These are phyloP conservation scores for Tetrapisispora nanseiensis DNA, from an alignment of 805 yeast genomes.

Conservation along the genomic window DNA sequence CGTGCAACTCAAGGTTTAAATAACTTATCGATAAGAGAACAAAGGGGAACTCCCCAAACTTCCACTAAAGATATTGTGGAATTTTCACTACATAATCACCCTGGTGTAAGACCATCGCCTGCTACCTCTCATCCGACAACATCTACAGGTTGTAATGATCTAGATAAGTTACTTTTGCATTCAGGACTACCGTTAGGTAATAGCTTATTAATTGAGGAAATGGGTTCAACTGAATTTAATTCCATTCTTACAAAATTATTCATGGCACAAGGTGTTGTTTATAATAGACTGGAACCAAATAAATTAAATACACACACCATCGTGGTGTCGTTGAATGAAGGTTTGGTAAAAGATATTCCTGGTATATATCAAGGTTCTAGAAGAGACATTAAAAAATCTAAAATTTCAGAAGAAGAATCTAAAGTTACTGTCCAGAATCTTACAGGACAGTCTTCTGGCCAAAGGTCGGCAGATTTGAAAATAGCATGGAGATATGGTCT, in stretches of 20 bases:
- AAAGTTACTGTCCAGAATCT: constrained; percentile 62
- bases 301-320: constrained; percentile 46
- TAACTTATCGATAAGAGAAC: constrained; percentile 3
- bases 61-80: too few relatives aligned
- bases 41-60: background rate
- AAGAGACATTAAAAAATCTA: constrained; percentile 54
- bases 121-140: constrained; percentile 61
- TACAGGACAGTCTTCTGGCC: constrained; percentile 29
- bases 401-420: constrained; percentile 46
- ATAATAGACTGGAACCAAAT: constrained; percentile 39
- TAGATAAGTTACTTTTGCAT: constrained; percentile 69
- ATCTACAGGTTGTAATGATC: constrained; percentile 70
- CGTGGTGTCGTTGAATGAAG: constrained; percentile 47
- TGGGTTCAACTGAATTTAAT: constrained; percentile 81
- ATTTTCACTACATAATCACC: constrained; percentile 25
- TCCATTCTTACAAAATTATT: constrained; percentile 58
- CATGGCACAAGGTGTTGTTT: constrained; percentile 68
- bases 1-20: constrained; percentile 1
- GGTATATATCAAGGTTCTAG: constrained; percentile 64
- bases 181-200: constrained; percentile 78
- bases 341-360: constrained; percentile 65
- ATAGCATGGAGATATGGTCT: constrained; percentile 92
- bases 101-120: constrained; percentile 68
- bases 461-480: constrained; percentile 44
- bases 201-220: constrained; percentile 65